Percentiles rank a stretch among this genome's conserved stretches.
Evolutionary conservation across 2,329 filamentous ascomycete genomes (phyloP).

Genomic region (Calonectria hongkongensis): DNA sequence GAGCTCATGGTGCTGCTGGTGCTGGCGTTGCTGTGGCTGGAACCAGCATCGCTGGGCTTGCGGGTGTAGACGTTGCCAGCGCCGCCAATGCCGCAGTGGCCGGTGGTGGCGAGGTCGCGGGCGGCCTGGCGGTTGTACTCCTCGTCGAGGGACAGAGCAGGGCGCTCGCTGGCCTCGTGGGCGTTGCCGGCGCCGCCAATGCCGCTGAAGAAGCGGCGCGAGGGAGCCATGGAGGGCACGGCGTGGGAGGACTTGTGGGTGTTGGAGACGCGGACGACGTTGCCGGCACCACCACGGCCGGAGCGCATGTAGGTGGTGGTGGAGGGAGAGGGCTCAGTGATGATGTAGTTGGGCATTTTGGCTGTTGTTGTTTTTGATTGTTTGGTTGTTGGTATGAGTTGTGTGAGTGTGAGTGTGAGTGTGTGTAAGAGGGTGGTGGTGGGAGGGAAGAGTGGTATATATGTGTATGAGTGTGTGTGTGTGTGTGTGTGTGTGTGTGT

Average conservation of each 20-base stretch:
- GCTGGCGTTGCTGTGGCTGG: constrained; percentile 57
- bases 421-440: constrained; percentile 22
- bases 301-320: constrained; percentile 65
- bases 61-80: constrained; percentile 79
- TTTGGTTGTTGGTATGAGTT: background rate
- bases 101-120: constrained; percentile 66
- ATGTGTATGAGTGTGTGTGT: constrained; percentile 3
- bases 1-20: constrained; percentile 62
- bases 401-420: constrained; percentile 15
- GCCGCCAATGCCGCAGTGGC: constrained; percentile 80
- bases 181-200: constrained; percentile 80
- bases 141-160: constrained; percentile 72
- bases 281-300: constrained; percentile 74
- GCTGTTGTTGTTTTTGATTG: background rate
- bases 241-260: constrained; percentile 65
- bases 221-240: constrained; percentile 62
- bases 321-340: constrained; percentile 58
- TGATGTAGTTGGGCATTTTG: constrained; percentile 58
- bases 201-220: constrained; percentile 77
- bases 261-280: constrained; percentile 71
- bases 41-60: constrained; percentile 59
- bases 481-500: background rate
- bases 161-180: constrained; percentile 66
- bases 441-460: background rate
- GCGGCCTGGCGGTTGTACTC: constrained; percentile 66